Evolutionary conservation across 495 filamentous ascomycete genomes (phyloP).

Genomic region (Cladorrhinum samala): DNA sequence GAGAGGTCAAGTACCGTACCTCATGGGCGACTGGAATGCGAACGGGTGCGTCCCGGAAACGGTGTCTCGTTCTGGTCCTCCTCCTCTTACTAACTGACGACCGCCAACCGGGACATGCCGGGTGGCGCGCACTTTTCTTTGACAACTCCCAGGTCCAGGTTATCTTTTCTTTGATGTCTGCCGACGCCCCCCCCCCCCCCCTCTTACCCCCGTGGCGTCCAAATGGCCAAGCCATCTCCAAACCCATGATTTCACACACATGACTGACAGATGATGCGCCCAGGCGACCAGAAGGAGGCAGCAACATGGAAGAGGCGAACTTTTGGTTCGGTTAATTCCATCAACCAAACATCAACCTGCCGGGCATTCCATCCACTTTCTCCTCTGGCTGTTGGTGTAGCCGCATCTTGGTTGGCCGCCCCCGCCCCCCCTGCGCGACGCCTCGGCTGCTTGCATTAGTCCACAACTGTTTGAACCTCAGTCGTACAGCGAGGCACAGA

Average conservation of each 20-base stretch:
- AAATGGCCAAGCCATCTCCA: no score
- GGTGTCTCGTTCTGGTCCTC: conserved; percentile 2
- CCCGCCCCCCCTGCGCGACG: conserved; percentile 14
- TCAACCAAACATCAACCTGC: neutral
- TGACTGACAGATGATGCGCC: conserved; percentile 1
- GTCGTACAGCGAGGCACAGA: conserved; percentile 20
- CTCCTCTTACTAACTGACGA: neutral
- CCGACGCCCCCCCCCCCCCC: no score
- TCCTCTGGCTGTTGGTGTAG: neutral
- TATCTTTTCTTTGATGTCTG: neutral
- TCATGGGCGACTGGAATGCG: conserved; percentile 17
- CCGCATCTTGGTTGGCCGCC: conserved; percentile 5
- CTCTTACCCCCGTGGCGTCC: neutral
- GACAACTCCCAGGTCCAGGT: neutral
- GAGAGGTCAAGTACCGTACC: conserved; percentile 8
- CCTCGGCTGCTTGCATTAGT: conserved; percentile 37
- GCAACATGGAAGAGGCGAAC: conserved; percentile 4
- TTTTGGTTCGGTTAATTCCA: neutral
- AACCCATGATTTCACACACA: conserved; percentile 3
- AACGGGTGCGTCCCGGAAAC: conserved; percentile 21
- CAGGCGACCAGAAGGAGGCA: neutral
- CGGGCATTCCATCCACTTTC: neutral
- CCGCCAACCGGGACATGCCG: neutral
- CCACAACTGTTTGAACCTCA: conserved; percentile 42
- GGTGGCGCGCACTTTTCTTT: conserved; percentile 2